Percentiles rank a stretch among this genome's conserved stretches.
Evolutionary conservation across 1,284 basidiomycete genomes (phyloP).

Genomic region (Puccinia coronata): DNA sequence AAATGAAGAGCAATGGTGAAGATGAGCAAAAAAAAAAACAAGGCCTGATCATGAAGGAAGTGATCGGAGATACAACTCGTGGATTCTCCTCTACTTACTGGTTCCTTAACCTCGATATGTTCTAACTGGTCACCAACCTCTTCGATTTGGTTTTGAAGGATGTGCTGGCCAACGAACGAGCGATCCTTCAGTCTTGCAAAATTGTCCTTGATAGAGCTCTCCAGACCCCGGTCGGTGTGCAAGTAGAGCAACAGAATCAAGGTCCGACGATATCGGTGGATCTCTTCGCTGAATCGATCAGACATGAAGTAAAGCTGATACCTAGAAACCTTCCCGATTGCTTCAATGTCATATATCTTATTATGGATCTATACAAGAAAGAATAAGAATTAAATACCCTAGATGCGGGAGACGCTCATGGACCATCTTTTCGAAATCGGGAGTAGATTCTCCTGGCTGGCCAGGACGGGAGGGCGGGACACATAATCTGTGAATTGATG

Average conservation of each 20-base stretch:
- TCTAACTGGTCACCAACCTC: slow-evolving; percentile 4
- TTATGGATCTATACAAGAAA: neutral
- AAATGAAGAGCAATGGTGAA: no score
- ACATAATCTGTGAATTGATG: slow-evolving; percentile 24
- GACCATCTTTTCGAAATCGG: neutral
- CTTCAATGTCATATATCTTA: neutral
- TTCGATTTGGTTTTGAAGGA: slow-evolving; percentile 13
- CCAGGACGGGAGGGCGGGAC: slow-evolving; percentile 27
- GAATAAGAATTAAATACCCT: neutral
- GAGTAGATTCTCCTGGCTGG: neutral
- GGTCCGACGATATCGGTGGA: neutral
- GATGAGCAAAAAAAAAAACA: neutral
- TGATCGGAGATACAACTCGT: neutral
- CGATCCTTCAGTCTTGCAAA: neutral
- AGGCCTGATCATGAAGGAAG: no score
- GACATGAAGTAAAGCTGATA: slow-evolving; percentile 39
- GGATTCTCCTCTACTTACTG: neutral
- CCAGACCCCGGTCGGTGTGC: slow-evolving; percentile 26
- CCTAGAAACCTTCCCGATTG: neutral
- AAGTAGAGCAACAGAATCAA: slow-evolving; percentile 15
- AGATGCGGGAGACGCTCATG: slow-evolving; percentile 17
- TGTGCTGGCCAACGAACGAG: slow-evolving; percentile 1
- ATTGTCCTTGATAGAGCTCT: neutral
- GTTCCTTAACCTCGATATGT: slow-evolving; percentile 18
- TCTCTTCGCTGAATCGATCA: neutral